Evolutionary conservation across 495 filamentous ascomycete genomes (phyloP).

Genomic region (Annulohypoxylon stygium): DNA sequence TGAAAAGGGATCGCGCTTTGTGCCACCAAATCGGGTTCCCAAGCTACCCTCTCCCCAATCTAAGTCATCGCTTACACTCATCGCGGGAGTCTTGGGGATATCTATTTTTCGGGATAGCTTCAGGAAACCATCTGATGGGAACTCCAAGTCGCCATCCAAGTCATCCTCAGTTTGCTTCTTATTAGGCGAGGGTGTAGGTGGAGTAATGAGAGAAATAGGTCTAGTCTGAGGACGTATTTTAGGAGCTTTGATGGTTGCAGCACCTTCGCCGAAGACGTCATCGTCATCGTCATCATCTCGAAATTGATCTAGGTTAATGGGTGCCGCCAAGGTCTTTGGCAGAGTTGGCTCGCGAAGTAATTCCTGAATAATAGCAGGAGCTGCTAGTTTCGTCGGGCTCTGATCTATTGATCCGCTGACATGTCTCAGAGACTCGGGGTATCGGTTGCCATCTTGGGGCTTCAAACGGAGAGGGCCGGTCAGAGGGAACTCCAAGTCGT

Average conservation of each 20-base stretch:
- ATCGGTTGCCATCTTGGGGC: conserved; percentile 67
- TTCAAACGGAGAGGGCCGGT: conserved; percentile 74
- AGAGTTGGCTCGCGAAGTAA: conserved; percentile 24
- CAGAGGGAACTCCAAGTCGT: conserved; percentile 86
- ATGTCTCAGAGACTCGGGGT: conserved; percentile 76
- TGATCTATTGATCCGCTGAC: conserved; percentile 63
- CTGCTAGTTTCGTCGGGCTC: conserved; percentile 58
- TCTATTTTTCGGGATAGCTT: conserved; percentile 71
- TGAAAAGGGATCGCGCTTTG: conserved; percentile 79
- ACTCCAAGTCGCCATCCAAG: conserved; percentile 82
- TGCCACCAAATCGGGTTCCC: conserved; percentile 88
- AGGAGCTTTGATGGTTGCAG: conserved; percentile 75
- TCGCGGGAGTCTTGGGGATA: conserved; percentile 66
- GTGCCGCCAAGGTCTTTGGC: conserved; percentile 48
- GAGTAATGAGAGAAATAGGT: conserved; percentile 67
- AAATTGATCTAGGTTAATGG: conserved; percentile 69
- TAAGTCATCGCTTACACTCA: conserved; percentile 77
- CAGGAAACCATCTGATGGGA: conserved; percentile 72
- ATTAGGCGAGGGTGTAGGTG: conserved; percentile 62
- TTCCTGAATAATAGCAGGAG: conserved; percentile 37
- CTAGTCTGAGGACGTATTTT: conserved; percentile 68
- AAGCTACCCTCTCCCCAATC: conserved; percentile 96
- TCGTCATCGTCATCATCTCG: conserved; percentile 71
- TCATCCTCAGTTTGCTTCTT: conserved; percentile 66
- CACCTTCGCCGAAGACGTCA: conserved; percentile 71